Evolutionary conservation across 192 early-diverging fungal species (phyloP), one percentile per base, ranked within the genome.

Genomic region (Haplosporangium gracile): DNA sequence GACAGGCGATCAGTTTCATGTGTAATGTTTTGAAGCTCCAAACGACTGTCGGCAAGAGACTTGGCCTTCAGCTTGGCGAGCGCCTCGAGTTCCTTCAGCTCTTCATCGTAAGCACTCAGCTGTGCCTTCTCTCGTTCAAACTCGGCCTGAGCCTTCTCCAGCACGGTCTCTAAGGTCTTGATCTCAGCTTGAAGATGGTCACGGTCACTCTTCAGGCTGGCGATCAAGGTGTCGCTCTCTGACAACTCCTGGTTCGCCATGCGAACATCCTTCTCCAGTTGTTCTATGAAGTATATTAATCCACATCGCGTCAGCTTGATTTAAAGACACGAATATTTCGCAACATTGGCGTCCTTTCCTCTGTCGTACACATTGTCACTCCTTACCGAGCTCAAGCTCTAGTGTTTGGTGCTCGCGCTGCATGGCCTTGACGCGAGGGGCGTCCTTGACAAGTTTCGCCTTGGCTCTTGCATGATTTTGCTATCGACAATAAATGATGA

Each of bases 21-120:
- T 24, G 88, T 82, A 39, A 96, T 77, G 87, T 96, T 94, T 88
- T 98, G 95, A n/a, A 95, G 74, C 85, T 97, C 95, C 8, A 98
- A 91, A 78, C 93, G 91, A 34, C 81, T 85, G 29, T 97, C 96
- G 4, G 93, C 93, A 42, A 95, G 82, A 57, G 93, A 87, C 26
- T 93, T 88, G 43, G 93, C 91, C 80, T 95, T 96, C 49, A 82
- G 87, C 69, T 96, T 93, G 36, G 92, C 82, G 53, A 94, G 86
- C 24, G 90, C 88, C 68, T 96, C 94, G 29, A 97, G 86, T 77
- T 94, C 92, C 40, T 92, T 90, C 42, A 96, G 87, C 77, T 98
- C 96, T 36, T 93, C 93, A 81, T 99, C 97, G 85, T 92, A 96
- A 24, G 93, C 92, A 24, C 90, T 80, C 29, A 98, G 87, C 69